Evolutionary conservation across 2,329 filamentous ascomycete genomes (phyloP), one percentile per base, ranked within the genome.

Genomic region (Sporothrix dimorphospora): DNA sequence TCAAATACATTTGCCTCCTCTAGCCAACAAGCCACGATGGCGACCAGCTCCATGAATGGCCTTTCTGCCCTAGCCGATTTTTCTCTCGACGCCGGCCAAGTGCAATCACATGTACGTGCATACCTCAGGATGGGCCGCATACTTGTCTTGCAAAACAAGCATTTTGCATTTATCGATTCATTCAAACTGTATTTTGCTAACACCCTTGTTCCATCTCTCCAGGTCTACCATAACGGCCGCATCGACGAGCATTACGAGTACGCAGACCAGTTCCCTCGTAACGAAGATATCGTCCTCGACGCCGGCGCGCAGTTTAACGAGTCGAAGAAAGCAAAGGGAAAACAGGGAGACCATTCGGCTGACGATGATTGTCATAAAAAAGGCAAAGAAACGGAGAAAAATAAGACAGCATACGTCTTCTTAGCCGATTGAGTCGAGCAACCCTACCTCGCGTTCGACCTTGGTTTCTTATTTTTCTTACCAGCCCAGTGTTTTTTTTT

Each of bases 51-150:
- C 2, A 71, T 71, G 69, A 24, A 45, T 14, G 69, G 69, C 4
- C 34, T 16, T 21, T 71, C 69, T 21, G 69, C 59, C 5, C 30
- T 71, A 27, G 47, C 4, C 1, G 30, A 71, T 9, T 66, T 66
- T 21, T 6, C 21, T 21, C 3, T n/a, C 16, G 21, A 14, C 7
- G 24, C 24, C 24, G 40, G 42, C 3, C 8, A n/a, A 2, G 19
- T 27, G 12, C 3, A 14, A 9, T 5, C n/a, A 5, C 7, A 45
- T 45, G 59, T 63, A 42, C 9, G 59, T 63, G 12, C 27, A 7
- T 57, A 8, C 21, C 6, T 21, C 9, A 51, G 1, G 47, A 21
- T 1, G 1, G 8, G 30, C 30, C 30, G 30, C 19, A 51, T 21
- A 14, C 1, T 21, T 21, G 30, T 6, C 30, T 3, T 6, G 6